Evolutionary conservation across 306 rosid species (phyloP), one percentile per base, ranked within the genome.

Genomic region (Hippophae gyantsensis): DNA sequence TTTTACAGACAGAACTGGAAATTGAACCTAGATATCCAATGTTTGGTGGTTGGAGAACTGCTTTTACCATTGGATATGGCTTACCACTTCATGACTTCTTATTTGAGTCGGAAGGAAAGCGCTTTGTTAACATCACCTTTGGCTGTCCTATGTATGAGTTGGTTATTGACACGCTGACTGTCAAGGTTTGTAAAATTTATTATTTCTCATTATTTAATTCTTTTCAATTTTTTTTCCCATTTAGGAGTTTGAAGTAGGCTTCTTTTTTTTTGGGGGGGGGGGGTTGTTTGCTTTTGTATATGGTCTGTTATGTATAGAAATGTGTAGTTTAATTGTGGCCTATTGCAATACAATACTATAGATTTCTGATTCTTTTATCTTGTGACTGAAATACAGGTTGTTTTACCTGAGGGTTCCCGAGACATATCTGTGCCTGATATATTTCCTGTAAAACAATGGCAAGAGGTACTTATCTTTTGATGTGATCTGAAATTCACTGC

Each of bases 11-110:
- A 7, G 84, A 84, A 68, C 80, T 93, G 68, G 90, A 82, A 76
- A 88, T 93, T 43, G 96, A 93, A 74, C 99, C 97, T 68, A 75
- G 99, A 70, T 93, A 82, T 79, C 97, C 99, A 53, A 60, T 93
- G 77, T 82, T 93, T 77, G 99, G 99, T 75, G 99, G 99, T 67
- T 93, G 99, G 99, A 86, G 72, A 76, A 80, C 85, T 66, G 73
- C 93, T 52, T 93, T 88, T 73, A 88, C 99, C 60, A 84, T 93
- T 68, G 99, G 99, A 64, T 93, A 88, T 64, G 74, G 95, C 61
- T 68, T 93, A 81, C 99, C 99, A 42, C 97, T 88, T 77, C 78
- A 55, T 51, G 96, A 93, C 71, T 93, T 86, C 78, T 63, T 93
- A 42, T 93, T 88, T 82, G 77, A 61, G 44, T 68, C 58, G 6